Conservation (phyloP, 805 yeast genomes). For the Ogataea chonburiensis region DNA sequence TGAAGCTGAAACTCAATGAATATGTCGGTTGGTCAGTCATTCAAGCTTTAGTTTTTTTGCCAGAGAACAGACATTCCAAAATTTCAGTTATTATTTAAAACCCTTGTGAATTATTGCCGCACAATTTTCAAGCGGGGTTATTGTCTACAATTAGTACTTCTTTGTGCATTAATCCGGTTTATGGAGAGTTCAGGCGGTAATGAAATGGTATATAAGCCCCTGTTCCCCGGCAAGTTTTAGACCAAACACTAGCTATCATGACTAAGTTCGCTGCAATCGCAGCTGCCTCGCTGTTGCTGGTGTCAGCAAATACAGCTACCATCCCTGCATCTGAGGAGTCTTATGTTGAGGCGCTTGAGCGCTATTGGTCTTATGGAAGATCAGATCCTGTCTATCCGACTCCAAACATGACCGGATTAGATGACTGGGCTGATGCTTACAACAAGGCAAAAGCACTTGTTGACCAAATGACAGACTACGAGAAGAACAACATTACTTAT, state of each 20-base stretch:
- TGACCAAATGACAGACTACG: conserved; percentile 53
- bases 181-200: neutral
- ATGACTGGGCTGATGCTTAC: conserved; percentile 57
- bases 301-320: conserved; percentile 4
- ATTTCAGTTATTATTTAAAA: no score
- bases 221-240: no score
- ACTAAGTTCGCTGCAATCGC: conserved; percentile 1
- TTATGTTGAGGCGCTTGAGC: conserved; percentile 38
- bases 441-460: conserved; percentile 55
- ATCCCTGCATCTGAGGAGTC: conserved; percentile 6
- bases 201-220: conserved; percentile 1
- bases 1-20: neutral
- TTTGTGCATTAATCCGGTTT: neutral
- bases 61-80: no score
- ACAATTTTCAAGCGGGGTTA: neutral
- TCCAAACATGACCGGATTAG: conserved; percentile 16
- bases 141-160: neutral
- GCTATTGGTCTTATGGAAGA: conserved; percentile 20
- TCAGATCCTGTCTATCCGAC: conserved; percentile 23
- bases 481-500: conserved; percentile 61
- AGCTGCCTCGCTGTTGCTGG: conserved; percentile 3
- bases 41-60: no score
- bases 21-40: no score
- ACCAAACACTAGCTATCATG: neutral
- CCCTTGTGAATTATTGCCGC: no score